These are phyloP conservation scores for Candida parachauliodes DNA, from an alignment of 805 yeast genomes.

Conservation along the genomic window DNA sequence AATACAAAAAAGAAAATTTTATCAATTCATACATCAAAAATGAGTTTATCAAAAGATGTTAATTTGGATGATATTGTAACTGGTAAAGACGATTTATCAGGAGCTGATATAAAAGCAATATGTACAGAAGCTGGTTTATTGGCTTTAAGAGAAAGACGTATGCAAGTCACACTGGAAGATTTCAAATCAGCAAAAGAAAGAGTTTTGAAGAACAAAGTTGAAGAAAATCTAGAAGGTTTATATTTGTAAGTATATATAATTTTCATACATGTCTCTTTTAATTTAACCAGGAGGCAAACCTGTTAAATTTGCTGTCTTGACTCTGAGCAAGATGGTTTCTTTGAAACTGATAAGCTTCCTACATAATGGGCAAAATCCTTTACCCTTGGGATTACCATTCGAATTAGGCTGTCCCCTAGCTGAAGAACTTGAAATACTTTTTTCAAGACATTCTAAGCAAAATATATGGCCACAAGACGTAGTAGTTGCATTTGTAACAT, in stretches of 20 bases:
- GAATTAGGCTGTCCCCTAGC: conserved; percentile 40
- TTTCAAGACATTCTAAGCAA: conserved; percentile 41
- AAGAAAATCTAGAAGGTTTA: conserved; percentile 91
- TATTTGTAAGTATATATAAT: conserved; percentile 50
- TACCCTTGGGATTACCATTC: conserved; percentile 21
- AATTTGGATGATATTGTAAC: conserved; percentile 85
- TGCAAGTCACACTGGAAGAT: conserved; percentile 94
- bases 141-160: conserved; percentile 93
- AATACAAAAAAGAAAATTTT: conserved; percentile 90
- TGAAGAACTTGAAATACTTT: conserved; percentile 34
- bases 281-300: conserved; percentile 11
- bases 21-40: conserved; percentile 86
- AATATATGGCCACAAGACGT: conserved; percentile 43
- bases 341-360: conserved; percentile 36
- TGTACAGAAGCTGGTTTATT: conserved; percentile 96
- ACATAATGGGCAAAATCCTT: conserved; percentile 43
- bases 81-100: conserved; percentile 90
- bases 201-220: conserved; percentile 93
- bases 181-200: conserved; percentile 92
- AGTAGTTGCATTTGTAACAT: conserved; percentile 35
- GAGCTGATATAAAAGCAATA: conserved; percentile 96
- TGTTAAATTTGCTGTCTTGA: conserved; percentile 14
- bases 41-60: conserved; percentile 86
- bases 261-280: too few relatives aligned
- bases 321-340: conserved; percentile 27